phyloP scores from a whole-genome alignment of 2,329 filamentous ascomycete genomes.

The Phaeosphaeriaceae sp. region DNA sequence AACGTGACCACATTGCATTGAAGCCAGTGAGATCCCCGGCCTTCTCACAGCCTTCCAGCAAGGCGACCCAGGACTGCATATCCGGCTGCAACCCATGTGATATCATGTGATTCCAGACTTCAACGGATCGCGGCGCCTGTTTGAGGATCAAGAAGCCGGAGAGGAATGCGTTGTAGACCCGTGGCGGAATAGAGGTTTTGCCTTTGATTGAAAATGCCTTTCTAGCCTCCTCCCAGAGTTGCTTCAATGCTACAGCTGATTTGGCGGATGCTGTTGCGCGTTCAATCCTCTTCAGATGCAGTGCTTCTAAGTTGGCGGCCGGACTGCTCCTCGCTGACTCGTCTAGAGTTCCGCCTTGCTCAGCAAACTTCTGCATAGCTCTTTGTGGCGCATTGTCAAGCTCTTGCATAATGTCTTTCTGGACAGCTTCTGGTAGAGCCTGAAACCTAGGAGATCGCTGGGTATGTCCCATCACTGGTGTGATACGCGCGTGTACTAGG shows the following conservation, averaged over 20 bases:
- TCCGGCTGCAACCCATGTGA: conserved; percentile 64
- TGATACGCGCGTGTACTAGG: conserved; percentile 29
- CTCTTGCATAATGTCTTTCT: conserved; percentile 18
- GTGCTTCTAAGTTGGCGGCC: conserved; percentile 26
- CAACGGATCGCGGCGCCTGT: conserved; percentile 54
- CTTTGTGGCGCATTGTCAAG: conserved; percentile 30
- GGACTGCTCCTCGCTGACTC: conserved; percentile 9
- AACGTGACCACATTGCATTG: conserved; percentile 70
- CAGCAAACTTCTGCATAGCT: conserved; percentile 25
- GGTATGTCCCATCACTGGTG: conserved; percentile 17
- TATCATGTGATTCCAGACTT: conserved; percentile 65
- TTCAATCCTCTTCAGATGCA: conserved; percentile 34
- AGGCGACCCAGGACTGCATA: conserved; percentile 72
- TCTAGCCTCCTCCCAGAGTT: conserved; percentile 31
- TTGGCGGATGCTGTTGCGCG: conserved; percentile 26
- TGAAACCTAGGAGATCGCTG: conserved; percentile 13
- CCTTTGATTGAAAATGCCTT: conserved; percentile 21
- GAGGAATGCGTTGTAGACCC: conserved; percentile 56
- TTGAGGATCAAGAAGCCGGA: conserved; percentile 55
- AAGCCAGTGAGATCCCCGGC: conserved; percentile 66
- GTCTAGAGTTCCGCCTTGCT: conserved; percentile 3
- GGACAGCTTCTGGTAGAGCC: conserved; percentile 22
- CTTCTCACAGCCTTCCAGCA: conserved; percentile 74
- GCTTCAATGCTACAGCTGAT: conserved; percentile 23
- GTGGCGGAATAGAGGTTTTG: conserved; percentile 27